Conservation (phyloP, 768 basidiomycete species). For the Candolleomyces aberdarensis region DNA sequence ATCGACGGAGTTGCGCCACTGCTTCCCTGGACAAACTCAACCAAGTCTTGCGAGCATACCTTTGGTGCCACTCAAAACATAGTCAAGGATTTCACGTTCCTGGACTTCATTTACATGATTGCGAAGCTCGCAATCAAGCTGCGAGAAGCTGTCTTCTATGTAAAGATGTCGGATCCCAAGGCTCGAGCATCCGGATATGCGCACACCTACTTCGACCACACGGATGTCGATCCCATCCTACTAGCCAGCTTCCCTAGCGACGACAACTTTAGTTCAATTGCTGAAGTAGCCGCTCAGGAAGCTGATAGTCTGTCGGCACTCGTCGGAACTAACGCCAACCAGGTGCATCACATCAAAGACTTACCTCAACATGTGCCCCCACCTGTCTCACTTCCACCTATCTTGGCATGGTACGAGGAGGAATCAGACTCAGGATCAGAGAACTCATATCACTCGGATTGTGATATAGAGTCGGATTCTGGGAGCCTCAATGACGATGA, state of each 20-base stretch:
- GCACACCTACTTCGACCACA: constrained; percentile 13
- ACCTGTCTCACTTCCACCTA: too few relatives aligned
- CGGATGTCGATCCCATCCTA: constrained; percentile 12
- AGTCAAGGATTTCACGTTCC: constrained; percentile 31
- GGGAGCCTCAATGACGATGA: background rate
- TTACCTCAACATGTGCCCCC: too few relatives aligned
- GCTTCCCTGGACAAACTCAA: constrained; percentile 28
- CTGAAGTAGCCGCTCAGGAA: constrained; percentile 13
- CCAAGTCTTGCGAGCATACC: constrained; percentile 30
- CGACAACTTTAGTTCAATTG: constrained; percentile 12
- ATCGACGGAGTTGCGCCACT: constrained; percentile 18
- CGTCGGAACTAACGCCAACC: constrained; percentile 11
- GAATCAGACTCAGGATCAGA: background rate
- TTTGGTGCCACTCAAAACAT: constrained; percentile 27
- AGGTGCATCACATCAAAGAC: background rate
- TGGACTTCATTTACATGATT: constrained; percentile 16
- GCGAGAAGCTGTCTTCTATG: background rate
- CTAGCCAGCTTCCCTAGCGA: constrained; percentile 19
- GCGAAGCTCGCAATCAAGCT: constrained; percentile 17
- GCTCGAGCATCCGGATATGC: constrained; percentile 9
- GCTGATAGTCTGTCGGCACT: constrained; percentile 12
- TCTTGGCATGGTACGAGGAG: too few relatives aligned
- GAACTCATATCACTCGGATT: background rate
- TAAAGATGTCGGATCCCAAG: background rate
- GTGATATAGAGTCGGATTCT: too few relatives aligned